phyloP scores from a whole-genome alignment of 306 rosid genomes.

The Rosa multiflora region DNA sequence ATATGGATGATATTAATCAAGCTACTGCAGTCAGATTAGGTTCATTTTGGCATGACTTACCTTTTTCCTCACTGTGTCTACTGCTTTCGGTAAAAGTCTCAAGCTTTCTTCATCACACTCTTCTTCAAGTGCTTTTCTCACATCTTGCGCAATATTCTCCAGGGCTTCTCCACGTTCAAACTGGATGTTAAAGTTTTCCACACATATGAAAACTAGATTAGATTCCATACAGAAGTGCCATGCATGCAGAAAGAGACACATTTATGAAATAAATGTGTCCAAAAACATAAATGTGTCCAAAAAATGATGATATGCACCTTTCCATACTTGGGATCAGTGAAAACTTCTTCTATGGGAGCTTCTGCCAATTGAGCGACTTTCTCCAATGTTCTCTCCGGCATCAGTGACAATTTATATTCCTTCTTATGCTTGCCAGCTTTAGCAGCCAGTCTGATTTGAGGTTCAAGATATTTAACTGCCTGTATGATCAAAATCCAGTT shows the following conservation, averaged over 20 bases:
- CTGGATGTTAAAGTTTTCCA: constrained; percentile 41
- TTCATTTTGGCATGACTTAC: constrained; percentile 40
- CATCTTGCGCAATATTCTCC: constrained; percentile 79
- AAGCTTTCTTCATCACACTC: constrained; percentile 91
- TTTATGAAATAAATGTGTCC: not conserved
- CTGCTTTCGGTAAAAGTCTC: constrained; percentile 72
- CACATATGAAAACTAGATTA: constrained; percentile 16
- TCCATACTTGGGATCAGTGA: constrained; percentile 90
- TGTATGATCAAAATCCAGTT: constrained; percentile 33
- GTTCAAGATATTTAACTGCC: constrained; percentile 93
- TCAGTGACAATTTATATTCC: constrained; percentile 83
- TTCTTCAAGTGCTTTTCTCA: constrained; percentile 69
- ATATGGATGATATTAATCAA: not conserved
- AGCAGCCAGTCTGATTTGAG: constrained; percentile 87
- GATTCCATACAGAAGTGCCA: constrained; percentile 4
- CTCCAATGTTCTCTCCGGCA: constrained; percentile 73
- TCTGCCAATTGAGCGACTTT: constrained; percentile 70
- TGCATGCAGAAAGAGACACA: not conserved
- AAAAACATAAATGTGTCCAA: not conserved
- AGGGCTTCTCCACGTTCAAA: constrained; percentile 97
- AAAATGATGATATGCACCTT: constrained; percentile 48
- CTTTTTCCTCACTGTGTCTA: constrained; percentile 91
- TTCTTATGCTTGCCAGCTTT: constrained; percentile 88
- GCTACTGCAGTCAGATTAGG: not conserved
- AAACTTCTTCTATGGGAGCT: constrained; percentile 76